Evolutionary conservation across 1,139 yeast genomes (phyloP).

Genomic region (Tardiomyces blankii): DNA sequence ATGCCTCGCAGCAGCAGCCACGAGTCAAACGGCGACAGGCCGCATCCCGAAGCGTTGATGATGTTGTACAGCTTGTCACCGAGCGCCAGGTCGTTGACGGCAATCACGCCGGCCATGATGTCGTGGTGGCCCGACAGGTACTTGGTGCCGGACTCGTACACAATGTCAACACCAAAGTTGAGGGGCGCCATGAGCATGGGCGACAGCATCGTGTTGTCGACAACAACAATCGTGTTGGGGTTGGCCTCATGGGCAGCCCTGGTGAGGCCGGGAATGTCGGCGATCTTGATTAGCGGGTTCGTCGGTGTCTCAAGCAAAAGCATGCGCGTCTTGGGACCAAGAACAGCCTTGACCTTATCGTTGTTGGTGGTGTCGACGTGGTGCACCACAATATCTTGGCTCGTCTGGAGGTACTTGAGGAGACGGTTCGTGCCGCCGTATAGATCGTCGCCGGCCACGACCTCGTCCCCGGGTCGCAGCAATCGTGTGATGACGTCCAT

Average conservation of each 20-base stretch:
- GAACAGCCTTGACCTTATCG: constrained; percentile 34
- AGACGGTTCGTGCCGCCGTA: constrained; percentile 90
- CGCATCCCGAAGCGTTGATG: constrained; percentile 84
- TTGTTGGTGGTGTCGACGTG: constrained; percentile 79
- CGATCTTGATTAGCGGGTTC: constrained; percentile 80
- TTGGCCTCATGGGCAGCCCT: constrained; percentile 53
- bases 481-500: constrained; percentile 71
- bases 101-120: constrained; percentile 88
- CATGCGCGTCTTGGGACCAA: constrained; percentile 49
- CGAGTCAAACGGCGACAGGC: constrained; percentile 81
- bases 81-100: constrained; percentile 49
- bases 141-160: constrained; percentile 87
- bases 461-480: constrained; percentile 68
- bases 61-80: constrained; percentile 65
- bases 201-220: constrained; percentile 94
- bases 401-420: constrained; percentile 56
- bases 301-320: constrained; percentile 84
- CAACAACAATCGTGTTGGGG: constrained; percentile 66
- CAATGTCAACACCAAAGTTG: constrained; percentile 79
- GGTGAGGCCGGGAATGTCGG: constrained; percentile 61
- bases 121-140: constrained; percentile 92
- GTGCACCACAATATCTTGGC: constrained; percentile 56
- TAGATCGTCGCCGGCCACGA: constrained; percentile 85
- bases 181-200: constrained; percentile 79
- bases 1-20: constrained; percentile 84